These are phyloP conservation scores for Trichoderma gamsii DNA, from an alignment of 495 filamentous ascomycete species.

Conservation along the genomic window DNA sequence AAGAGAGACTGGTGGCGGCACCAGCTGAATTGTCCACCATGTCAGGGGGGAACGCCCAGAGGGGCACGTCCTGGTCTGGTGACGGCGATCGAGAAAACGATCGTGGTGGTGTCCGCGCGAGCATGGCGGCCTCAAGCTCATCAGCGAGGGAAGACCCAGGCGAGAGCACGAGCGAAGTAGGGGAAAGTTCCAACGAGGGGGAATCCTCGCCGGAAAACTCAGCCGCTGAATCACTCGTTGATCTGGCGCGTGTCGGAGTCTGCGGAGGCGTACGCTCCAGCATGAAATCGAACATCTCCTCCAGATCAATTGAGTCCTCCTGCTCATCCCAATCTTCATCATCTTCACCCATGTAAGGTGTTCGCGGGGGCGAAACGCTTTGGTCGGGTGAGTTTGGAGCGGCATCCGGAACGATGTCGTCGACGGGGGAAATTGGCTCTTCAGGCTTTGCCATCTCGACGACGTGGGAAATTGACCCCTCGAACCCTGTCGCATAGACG, in stretches of 20 bases:
- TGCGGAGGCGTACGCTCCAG: neutral
- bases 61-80: neutral
- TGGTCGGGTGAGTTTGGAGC: neutral
- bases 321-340: constrained; percentile 9
- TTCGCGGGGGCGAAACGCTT: neutral
- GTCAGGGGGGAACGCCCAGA: constrained; percentile 1
- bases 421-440: constrained; percentile 2
- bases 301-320: neutral
- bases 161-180: neutral
- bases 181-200: no score
- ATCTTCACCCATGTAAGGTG: neutral
- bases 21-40: neutral
- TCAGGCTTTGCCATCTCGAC: neutral
- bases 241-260: neutral
- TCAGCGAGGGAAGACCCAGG: constrained; percentile 1
- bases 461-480: neutral
- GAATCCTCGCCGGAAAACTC: no score
- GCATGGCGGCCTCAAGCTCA: neutral
- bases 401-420: constrained; percentile 11
- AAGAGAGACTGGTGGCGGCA: neutral
- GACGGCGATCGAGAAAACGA: neutral
- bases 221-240: neutral
- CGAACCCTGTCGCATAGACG: neutral
- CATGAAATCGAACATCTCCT: neutral
- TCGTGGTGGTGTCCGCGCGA: neutral